Evolutionary conservation across 2,329 filamentous ascomycete species (phyloP), one percentile per base, ranked within the genome.

Genomic region (Orbilia blumenaviensis): DNA sequence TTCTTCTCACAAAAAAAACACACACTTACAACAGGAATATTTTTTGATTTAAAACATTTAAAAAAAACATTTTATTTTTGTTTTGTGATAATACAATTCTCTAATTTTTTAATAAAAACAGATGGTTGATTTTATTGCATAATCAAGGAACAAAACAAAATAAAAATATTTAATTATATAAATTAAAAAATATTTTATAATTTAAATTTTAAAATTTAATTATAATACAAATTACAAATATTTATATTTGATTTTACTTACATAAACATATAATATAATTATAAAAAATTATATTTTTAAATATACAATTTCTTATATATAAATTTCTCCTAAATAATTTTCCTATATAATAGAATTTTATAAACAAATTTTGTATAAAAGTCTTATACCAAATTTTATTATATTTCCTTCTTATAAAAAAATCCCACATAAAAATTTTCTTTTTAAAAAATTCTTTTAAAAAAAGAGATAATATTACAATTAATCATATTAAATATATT

Each of bases 161-260:
- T n/a, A n/a, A 12, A 12, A 38, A 38, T 12, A 38, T 38, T 38
- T 38, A 38, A 38, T 38, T 38, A 12, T 38, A 38, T 38, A 38
- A 12, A 12, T 3, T 12, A 32, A 54, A 29, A 8, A 16, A 14
- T 27, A 9, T 54, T 14, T 54, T 29, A 54, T 27, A n/a, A 27
- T 54, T 54, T 25, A 54, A 29, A 16, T 27, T 29, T 32, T 62
- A 25, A 72, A 66, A 44, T 32, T 38, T 7, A 7, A 38, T 38
- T 38, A 38, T 6, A 62, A 61, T 38, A 44, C 52, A 60, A 23
- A 44, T 73, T 76, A 61, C 64, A 41, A 36, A 64, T 38, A 38
- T 3, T 7, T 38, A 7, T 7, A 12, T 38, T 38, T 12, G n/a
- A 38, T 38, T 34, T 10, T 62, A 23, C 32, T 46, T 34, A 34